A percentile compares a stretch with the other conserved stretches of the same genome.
Conservation (phyloP, 2,329 filamentous ascomycete genomes). For the Aquanectria penicillioides region DNA sequence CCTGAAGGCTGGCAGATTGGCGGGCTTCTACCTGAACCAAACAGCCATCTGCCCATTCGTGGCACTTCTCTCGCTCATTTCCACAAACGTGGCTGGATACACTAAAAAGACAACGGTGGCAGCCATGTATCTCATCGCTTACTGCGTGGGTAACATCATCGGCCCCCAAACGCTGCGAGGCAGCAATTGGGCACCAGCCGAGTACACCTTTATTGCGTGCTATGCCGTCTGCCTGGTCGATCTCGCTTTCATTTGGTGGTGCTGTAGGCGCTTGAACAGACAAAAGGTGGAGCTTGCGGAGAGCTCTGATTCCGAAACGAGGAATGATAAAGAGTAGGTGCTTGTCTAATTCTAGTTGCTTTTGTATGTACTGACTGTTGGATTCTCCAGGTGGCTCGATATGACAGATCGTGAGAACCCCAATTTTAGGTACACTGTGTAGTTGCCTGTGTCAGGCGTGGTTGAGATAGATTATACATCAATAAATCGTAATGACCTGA, state of each 20-base stretch:
- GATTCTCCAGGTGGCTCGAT: neutral
- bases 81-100: neutral
- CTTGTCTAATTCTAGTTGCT: neutral
- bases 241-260: neutral
- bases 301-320: neutral
- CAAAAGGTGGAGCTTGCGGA: neutral
- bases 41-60: neutral
- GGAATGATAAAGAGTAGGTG: neutral
- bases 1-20: neutral
- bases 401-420: neutral
- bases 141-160: neutral
- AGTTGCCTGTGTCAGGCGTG: neutral
- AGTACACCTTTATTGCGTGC: neutral
- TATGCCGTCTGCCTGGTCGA: neutral
- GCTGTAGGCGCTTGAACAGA: neutral
- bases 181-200: neutral
- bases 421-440: neutral
- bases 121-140: no score
- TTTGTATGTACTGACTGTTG: neutral
- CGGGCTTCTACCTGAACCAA: neutral
- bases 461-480: no score
- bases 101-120: constrained; percentile 1
- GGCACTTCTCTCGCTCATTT: neutral
- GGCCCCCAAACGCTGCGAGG: neutral
- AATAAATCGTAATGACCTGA: no score